These are phyloP conservation scores for Paecilomyces formosus DNA, from an alignment of 2,329 filamentous ascomycete genomes.

Conservation along the genomic window DNA sequence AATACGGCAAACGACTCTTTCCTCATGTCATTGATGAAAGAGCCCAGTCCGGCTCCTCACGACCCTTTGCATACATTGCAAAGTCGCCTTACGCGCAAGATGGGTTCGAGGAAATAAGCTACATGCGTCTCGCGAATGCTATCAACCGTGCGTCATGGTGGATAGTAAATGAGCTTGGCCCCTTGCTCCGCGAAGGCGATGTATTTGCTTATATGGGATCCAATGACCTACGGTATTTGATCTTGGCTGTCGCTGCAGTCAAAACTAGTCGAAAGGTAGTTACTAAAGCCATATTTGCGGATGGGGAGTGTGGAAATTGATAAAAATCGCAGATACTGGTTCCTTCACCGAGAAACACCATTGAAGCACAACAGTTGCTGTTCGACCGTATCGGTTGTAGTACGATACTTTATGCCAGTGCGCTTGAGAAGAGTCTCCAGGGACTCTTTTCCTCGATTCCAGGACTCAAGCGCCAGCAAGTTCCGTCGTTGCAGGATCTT, in stretches of 20 bases:
- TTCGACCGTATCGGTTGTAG: slow-evolving; percentile 5
- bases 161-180: slow-evolving; percentile 2
- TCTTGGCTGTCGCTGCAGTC: slow-evolving; percentile 3
- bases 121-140: slow-evolving; percentile 4
- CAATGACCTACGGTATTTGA: slow-evolving; percentile 6
- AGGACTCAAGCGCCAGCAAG: background rate
- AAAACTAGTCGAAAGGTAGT: slow-evolving; percentile 7
- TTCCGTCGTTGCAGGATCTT: background rate
- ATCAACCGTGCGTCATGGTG: slow-evolving; percentile 7
- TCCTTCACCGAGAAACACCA: slow-evolving; percentile 7
- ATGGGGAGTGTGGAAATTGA: background rate
- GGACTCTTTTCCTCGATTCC: slow-evolving; percentile 4
- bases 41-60: slow-evolving; percentile 2
- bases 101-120: slow-evolving; percentile 4
- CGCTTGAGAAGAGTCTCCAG: slow-evolving; percentile 5
- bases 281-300: background rate
- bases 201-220: slow-evolving; percentile 7
- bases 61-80: slow-evolving; percentile 5
- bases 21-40: slow-evolving; percentile 5
- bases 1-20: slow-evolving; percentile 4
- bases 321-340: slow-evolving; percentile 2
- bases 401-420: slow-evolving; percentile 3
- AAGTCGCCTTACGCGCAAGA: slow-evolving; percentile 5
- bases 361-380: slow-evolving; percentile 4
- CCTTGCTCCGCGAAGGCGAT: slow-evolving; percentile 1